These are phyloP conservation scores for Backusella circina DNA, from an alignment of 192 early-diverging fungal species.

Conservation along the genomic window DNA sequence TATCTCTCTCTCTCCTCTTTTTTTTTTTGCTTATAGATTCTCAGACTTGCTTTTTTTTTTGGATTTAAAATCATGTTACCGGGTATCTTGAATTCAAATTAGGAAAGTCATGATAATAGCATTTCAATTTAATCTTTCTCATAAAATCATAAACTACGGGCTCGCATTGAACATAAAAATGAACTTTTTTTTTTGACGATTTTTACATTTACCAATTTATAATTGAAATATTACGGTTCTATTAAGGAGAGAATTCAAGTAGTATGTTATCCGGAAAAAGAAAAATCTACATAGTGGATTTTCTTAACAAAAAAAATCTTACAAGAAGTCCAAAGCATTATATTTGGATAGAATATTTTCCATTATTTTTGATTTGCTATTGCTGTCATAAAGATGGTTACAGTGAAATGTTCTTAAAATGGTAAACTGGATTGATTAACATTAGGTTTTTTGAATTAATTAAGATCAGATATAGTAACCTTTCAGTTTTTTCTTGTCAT, in stretches of 20 bases:
- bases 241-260: no score
- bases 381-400: no score
- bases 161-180: not conserved
- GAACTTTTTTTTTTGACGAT: not conserved
- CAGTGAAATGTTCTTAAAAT: no score
- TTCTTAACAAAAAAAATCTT: not conserved
- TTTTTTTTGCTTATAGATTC: not conserved
- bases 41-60: not conserved
- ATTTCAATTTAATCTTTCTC: not conserved
- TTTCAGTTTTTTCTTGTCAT: no score
- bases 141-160: not conserved
- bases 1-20: not conserved
- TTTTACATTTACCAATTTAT: no score
- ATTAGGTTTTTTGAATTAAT: no score
- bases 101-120: not conserved
- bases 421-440: no score
- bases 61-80: not conserved
- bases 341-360: not conserved
- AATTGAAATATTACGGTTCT: no score
- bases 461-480: no score
- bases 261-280: not conserved
- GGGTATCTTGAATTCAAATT: not conserved
- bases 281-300: not conserved
- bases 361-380: not conserved
- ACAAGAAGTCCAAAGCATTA: not conserved